phyloP scores from a whole-genome alignment of 305 asterid genomes.

The Fraxinus xanthoxyloides region DNA sequence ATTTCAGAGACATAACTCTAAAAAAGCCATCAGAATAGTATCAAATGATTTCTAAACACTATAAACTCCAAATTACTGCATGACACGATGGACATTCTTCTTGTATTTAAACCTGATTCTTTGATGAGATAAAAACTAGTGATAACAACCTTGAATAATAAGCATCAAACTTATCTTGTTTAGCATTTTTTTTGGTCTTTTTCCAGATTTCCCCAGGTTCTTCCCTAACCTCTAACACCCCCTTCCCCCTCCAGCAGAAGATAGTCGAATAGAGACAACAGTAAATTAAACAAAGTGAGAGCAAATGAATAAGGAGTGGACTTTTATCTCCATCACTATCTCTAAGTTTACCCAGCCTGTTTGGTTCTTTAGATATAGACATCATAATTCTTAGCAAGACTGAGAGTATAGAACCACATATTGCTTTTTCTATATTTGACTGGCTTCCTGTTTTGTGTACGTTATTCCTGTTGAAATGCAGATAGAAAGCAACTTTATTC shows the following conservation, averaged over 20 bases:
- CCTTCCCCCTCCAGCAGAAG: background rate
- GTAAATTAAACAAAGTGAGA: background rate
- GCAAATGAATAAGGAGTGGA: background rate
- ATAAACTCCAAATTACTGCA: background rate
- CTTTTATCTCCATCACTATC: background rate
- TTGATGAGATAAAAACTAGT: background rate
- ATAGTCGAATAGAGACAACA: background rate
- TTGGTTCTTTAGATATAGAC: background rate
- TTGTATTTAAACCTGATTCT: background rate
- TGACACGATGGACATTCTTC: background rate
- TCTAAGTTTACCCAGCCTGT: background rate
- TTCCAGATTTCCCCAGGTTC: background rate
- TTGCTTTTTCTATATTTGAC: background rate
- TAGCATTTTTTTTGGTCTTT: background rate
- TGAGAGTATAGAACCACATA: background rate
- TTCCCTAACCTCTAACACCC: background rate
- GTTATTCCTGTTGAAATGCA: conserved; percentile 39
- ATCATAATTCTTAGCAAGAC: background rate
- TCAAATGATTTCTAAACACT: background rate
- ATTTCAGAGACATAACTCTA: background rate
- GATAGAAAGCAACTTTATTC: conserved; percentile 72
- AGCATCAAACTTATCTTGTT: background rate
- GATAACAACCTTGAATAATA: background rate
- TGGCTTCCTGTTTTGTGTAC: background rate
- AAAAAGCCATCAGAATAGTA: background rate